Percentiles rank a stretch among this genome's conserved stretches.
Conservation (phyloP, 2,329 filamentous ascomycete genomes). For the Ophiobolus disseminans region DNA sequence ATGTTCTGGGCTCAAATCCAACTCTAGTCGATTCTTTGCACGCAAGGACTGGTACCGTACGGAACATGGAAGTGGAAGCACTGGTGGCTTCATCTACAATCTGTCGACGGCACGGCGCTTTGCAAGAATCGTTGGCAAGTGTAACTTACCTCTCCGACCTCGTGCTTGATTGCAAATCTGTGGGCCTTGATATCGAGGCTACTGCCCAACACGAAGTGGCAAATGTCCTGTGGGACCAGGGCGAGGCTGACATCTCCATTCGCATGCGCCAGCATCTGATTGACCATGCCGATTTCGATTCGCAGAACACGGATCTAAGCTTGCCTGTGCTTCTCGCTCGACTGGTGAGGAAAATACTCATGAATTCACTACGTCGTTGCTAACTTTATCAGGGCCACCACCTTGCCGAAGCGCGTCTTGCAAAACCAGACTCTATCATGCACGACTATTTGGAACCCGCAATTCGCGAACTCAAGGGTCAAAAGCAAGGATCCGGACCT, state of each 20-base stretch:
- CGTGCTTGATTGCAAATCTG: slow-evolving; percentile 69
- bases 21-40: slow-evolving; percentile 67
- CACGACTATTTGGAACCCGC: slow-evolving; percentile 84
- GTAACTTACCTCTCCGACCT: slow-evolving; percentile 84
- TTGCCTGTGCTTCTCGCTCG: slow-evolving; percentile 79
- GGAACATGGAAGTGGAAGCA: slow-evolving; percentile 76
- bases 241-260: slow-evolving; percentile 88
- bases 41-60: slow-evolving; percentile 68
- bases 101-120: slow-evolving; percentile 78
- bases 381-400: slow-evolving; percentile 70
- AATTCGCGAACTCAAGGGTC: slow-evolving; percentile 77
- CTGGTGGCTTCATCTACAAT: slow-evolving; percentile 77
- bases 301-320: slow-evolving; percentile 38
- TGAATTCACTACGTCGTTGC: background rate
- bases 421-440: slow-evolving; percentile 90
- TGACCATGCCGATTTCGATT: slow-evolving; percentile 39
- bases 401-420: slow-evolving; percentile 85
- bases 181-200: slow-evolving; percentile 79
- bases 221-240: slow-evolving; percentile 91
- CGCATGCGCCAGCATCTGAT: slow-evolving; percentile 79
- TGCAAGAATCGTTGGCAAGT: slow-evolving; percentile 86
- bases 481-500: slow-evolving; percentile 72
- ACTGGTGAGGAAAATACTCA: slow-evolving; percentile 59
- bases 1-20: slow-evolving; percentile 75
- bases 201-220: slow-evolving; percentile 83